Base-by-base conservation (phyloP, 2,329 filamentous ascomycete species). In the Seiridium unicorne region DNA sequence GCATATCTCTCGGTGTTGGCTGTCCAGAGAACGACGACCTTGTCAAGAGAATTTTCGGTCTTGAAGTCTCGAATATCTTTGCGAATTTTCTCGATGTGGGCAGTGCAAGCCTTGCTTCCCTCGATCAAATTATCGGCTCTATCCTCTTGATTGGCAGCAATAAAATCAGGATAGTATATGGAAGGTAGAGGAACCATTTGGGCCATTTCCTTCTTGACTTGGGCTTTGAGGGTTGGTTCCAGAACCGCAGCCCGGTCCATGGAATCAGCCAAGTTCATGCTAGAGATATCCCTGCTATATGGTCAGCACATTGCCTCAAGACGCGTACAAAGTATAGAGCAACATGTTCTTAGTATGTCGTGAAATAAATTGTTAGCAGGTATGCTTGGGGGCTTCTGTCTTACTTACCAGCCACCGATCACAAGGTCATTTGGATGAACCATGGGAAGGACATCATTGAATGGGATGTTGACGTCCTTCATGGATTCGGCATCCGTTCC, bases 91-190 rank as follows among this genome's bases (percentile, higher is more conserved):
- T 98, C 93, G 53, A 99, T 92, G 73, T 99, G 95, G 60, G 87
- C 92, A 78, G 81, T 88, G 75, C 82, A 92, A 65, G 93, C 93
- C 81, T 95, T 96, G 77, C 82, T 85, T 57, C 95, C 95, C 64
- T 90, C 80, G 54, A 98, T 77, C 64, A 96, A 72, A 71, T 99
- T 98, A 80, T 99, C 93, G 66, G 94, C 95, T 71, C 95, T 91
- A 72, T 93, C 93, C 77, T 95, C 93, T 81, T 99, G 95, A 82
- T 99, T 99, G 74, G 95, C 91, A 66, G 95, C 95, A 73, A 99
- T 99, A 83, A 99, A 99, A 79, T 98, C 95, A 1, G 95, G 95
- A 77, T 99, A 99, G 86, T 99, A 99, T 79, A 98, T 90, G 77
- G 91, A 94, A 32, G 93, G 94, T 64, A 98, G 86, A 36, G 95